Base-by-base conservation (phyloP, 306 rosid genomes). In the Chamaecrista fasciculata region DNA sequence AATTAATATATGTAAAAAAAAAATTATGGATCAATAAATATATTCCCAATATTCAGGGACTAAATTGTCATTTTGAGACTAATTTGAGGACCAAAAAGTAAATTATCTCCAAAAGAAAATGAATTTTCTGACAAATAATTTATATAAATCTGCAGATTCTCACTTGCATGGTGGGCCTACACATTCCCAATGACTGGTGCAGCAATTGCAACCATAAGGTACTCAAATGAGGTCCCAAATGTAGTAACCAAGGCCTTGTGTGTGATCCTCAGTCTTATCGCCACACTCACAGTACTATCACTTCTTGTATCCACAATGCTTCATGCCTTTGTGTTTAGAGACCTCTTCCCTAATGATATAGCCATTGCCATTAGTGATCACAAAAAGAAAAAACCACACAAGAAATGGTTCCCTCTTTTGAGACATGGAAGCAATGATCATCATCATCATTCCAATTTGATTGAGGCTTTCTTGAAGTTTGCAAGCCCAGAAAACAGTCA, bases 111-210 rank as follows among this genome's bases (percentile, higher is more conserved):
- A n/a, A n/a, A n/a, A n/a, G n/a, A n/a, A n/a, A 33, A 4, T 25
- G 49, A 42, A 23, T 21, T 74, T 53, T 81, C 62, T 76, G 18
- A 74, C 66, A 43, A 8, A 21, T 34, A 14, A 76, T 68, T 71
- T 14, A 20, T 79, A 57, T 62, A 49, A 64, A 31, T 73, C 23
- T 39, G 24, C 71, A 94, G 99, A 78, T 94, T 94, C 64, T 95
- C 97, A 0, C 77, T 95, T 63, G 80, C 99, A 20, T 94, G 99
- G 99, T 94, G 99, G 99, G 99, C 96, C 14, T 95, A 95, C 70
- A 95, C 97, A 14, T 95, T 95, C 72, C 99, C 99, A 34, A 95
- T 95, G 99, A 89, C 99, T 15, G 97, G 92, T 42, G 97, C 99
- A 62, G 99, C 99, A 52, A 81, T 87, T 76, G 97, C 99, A 55